Percentiles rank a stretch among this genome's conserved stretches.
Evolutionary conservation across 2,329 filamentous ascomycete species (phyloP).

Genomic region (Sporothrix dimorphospora): DNA sequence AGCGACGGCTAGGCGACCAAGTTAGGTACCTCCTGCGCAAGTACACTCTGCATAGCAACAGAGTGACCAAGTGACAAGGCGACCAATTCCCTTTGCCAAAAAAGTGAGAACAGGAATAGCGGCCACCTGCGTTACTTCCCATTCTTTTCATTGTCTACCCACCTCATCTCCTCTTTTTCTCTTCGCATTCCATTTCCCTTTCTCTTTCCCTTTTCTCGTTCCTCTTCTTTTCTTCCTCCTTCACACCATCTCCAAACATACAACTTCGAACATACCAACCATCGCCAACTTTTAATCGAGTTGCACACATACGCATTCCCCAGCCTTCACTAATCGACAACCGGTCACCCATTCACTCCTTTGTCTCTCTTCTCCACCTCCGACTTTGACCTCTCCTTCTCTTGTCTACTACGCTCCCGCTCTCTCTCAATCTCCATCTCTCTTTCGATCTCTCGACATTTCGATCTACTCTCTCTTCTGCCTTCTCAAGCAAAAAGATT

Average conservation of each 20-base stretch:
- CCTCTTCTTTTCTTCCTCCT: slow-evolving; percentile 24
- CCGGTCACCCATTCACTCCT: background rate
- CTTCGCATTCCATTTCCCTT: background rate
- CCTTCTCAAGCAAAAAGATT: background rate
- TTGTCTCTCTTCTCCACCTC: background rate
- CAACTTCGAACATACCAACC: slow-evolving; percentile 17
- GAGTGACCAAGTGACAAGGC: background rate
- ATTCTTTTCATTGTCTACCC: background rate
- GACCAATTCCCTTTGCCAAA: background rate
- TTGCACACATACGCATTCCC: slow-evolving; percentile 16
- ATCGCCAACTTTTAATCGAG: slow-evolving; percentile 17
- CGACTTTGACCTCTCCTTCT: background rate
- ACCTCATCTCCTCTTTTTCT: background rate
- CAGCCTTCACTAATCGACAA: slow-evolving; percentile 13
- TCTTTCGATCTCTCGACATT: background rate
- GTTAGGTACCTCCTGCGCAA: background rate
- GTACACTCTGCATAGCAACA: background rate
- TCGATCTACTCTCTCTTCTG: slow-evolving; percentile 17
- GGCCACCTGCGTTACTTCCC: background rate
- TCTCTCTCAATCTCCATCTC: background rate
- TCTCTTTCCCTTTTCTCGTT: slow-evolving; percentile 8
- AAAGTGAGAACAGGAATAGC: background rate
- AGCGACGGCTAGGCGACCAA: slow-evolving; percentile 24
- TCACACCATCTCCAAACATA: slow-evolving; percentile 24
- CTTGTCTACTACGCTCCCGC: background rate